Base-by-base conservation (phyloP, 208 protist genomes). In the Acanthamoeba healyi region DNA sequence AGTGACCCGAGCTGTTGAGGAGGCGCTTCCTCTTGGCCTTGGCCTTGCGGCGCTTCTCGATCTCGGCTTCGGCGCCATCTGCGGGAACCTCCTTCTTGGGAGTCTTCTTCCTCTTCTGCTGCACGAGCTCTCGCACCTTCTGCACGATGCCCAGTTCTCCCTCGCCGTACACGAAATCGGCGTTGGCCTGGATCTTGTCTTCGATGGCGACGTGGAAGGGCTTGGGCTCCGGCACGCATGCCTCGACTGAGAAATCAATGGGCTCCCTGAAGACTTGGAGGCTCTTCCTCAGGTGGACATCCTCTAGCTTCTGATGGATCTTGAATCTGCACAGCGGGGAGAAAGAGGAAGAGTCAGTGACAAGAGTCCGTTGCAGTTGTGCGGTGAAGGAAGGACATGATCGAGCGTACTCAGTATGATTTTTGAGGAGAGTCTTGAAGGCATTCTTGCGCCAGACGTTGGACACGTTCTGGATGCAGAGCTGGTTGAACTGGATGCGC, bases 391-490 rank as follows among this genome's bases (percentile, higher is more conserved):
- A n/a, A 56, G 51, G 7, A 3, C 6, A 17, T 7, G 26, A 3
- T 54, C 36, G 17, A 6, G 17, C 56, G 32, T 15, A 86, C 84
- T 91, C 29, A 4, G 51, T 72, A 19, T 96, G 94, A 51, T 98
- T 97, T 26, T n/a, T 79, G 40, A 98, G n/a, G 3, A 99, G 96
- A 56, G 97, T 95, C 51, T 94, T 74, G 58, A 98, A 92, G 17
- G 97, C 97, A 94, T 97, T 97, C 95, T 98, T 99, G 36, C 98
- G 96, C 97, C 97, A 98, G 84, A 98, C 97, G 81, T 98, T 99
- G 36, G 96, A 95, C 94, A 99, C 58, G 93, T 98, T 98, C 96
- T 99, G 98, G 61, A 97, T 89, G 40, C 97, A 98, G 40, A 99
- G 96, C 96, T 98, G 98, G 67, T 98, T 97, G 94, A 98, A 98